phyloP scores from a whole-genome alignment of 768 basidiomycete species.

The Harrya chromipes region DNA sequence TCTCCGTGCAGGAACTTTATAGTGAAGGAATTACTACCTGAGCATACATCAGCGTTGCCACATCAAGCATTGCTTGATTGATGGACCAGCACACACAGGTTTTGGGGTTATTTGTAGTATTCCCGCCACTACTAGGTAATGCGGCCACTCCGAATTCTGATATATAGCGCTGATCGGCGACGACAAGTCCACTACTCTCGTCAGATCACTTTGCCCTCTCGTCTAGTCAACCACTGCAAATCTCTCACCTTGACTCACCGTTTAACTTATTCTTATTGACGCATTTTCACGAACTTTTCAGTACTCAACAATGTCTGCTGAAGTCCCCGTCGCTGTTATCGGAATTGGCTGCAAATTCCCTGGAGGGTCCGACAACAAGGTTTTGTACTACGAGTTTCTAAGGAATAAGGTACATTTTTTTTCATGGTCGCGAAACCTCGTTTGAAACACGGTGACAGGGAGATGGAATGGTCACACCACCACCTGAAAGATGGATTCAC shows the following conservation, averaged over 20 bases:
- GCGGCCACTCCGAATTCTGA: background rate
- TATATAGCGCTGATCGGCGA: background rate
- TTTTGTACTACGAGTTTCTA: constrained; percentile 29
- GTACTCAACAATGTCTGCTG: constrained; percentile 25
- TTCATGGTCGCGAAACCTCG: background rate
- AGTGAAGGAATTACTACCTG: background rate
- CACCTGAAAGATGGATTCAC: constrained; percentile 28
- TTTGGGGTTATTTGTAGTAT: background rate
- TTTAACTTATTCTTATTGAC: background rate
- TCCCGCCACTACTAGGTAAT: background rate
- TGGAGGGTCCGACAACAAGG: constrained; percentile 31
- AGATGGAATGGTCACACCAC: constrained; percentile 30
- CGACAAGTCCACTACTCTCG: background rate
- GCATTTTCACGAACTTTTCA: background rate
- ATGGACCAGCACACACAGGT: constrained; percentile 5
- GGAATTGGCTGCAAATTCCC: constrained; percentile 35
- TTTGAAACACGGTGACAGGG: constrained; percentile 16
- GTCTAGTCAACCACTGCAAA: background rate
- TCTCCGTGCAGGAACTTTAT: background rate
- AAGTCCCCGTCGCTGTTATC: constrained; percentile 28
- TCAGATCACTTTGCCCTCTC: background rate
- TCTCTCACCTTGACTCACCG: background rate
- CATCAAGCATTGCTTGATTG: constrained; percentile 6
- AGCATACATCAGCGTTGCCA: constrained; percentile 1
- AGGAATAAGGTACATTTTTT: constrained; percentile 24